Percentiles rank a stretch among this genome's conserved stretches.
Conservation (phyloP, 139 green algal genomes). For the Chlorella ohadii region DNA sequence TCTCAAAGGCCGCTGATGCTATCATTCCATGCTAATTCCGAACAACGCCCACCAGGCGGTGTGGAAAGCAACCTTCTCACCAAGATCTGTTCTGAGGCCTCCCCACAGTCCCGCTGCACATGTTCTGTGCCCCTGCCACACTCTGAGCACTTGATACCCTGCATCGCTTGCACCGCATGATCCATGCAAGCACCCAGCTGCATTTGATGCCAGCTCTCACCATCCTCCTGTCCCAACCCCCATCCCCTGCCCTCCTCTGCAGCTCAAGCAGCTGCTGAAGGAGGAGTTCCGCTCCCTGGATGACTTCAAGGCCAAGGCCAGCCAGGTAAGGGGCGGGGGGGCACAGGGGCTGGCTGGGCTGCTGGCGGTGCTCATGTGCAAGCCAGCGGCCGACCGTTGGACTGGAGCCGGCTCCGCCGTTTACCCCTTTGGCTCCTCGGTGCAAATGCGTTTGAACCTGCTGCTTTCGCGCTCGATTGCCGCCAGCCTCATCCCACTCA, state of each 20-base stretch:
- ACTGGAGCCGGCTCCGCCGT: too few species aligned
- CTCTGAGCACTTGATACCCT: background rate
- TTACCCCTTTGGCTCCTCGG: too few species aligned
- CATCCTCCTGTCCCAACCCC: background rate
- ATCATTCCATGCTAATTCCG: constrained; percentile 66
- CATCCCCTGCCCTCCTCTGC: constrained; percentile 11
- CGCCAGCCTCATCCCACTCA: background rate
- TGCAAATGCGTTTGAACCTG: too few species aligned
- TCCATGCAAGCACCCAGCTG: too few species aligned
- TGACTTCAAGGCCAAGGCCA: constrained; percentile 71
- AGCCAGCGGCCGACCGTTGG: too few species aligned
- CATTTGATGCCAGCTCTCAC: background rate
- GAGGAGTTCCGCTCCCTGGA: constrained; percentile 77
- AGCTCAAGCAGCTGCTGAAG: constrained; percentile 78
- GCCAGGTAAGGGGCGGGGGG: background rate
- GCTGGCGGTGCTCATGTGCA: too few species aligned
- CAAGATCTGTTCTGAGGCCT: constrained; percentile 68
- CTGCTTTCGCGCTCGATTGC: background rate
- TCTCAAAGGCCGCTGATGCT: constrained; percentile 42
- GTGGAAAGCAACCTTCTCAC: constrained; percentile 54
- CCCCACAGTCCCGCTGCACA: background rate
- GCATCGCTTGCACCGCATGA: too few species aligned
- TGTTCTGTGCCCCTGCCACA: background rate
- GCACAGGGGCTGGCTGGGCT: too few species aligned
- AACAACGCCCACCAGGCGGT: constrained; percentile 34